These are phyloP conservation scores for Aureobasidium vineae DNA, from an alignment of 2,329 filamentous ascomycete genomes.

Conservation along the genomic window DNA sequence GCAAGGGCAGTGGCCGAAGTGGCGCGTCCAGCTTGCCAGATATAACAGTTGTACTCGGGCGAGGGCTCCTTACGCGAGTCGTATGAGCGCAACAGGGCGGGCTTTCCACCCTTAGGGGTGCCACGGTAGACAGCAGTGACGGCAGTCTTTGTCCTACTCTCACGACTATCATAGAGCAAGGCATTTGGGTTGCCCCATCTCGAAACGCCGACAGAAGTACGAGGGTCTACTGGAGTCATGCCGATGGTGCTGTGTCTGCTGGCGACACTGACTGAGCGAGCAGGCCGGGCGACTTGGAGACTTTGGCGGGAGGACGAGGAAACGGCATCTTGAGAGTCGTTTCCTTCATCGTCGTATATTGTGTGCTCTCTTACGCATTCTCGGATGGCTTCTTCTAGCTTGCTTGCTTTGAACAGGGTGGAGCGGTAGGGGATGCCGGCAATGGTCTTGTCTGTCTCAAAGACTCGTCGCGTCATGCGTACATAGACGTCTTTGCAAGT, in stretches of 20 bases:
- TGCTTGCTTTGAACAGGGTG: conserved; percentile 95
- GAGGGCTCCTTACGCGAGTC: conserved; percentile 89
- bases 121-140: conserved; percentile 91
- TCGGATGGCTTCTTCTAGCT: conserved; percentile 88
- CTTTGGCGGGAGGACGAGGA: conserved; percentile 51
- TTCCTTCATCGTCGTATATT: conserved; percentile 74
- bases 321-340: conserved; percentile 64
- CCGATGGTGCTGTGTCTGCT: conserved; percentile 80
- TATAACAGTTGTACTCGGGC: conserved; percentile 85
- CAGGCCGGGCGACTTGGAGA: conserved; percentile 40
- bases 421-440: conserved; percentile 91
- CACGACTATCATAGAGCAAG: conserved; percentile 79
- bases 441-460: conserved; percentile 97
- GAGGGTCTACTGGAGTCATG: conserved; percentile 58
- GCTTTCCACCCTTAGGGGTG: conserved; percentile 65
- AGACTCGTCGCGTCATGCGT: conserved; percentile 88
- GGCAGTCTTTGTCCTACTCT: conserved; percentile 74
- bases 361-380: conserved; percentile 83
- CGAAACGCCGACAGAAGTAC: conserved; percentile 53
- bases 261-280: conserved; percentile 72
- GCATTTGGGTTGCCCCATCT: conserved; percentile 81
- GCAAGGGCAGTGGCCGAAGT: conserved; percentile 87
- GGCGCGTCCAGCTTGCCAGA: conserved; percentile 96
- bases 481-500: conserved; percentile 98
- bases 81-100: conserved; percentile 78